Percentiles rank a stretch among this genome's conserved stretches.
These are phyloP conservation scores for Peronospora destructor DNA, from an alignment of 352 stramenopile species.

Conservation along the genomic window DNA sequence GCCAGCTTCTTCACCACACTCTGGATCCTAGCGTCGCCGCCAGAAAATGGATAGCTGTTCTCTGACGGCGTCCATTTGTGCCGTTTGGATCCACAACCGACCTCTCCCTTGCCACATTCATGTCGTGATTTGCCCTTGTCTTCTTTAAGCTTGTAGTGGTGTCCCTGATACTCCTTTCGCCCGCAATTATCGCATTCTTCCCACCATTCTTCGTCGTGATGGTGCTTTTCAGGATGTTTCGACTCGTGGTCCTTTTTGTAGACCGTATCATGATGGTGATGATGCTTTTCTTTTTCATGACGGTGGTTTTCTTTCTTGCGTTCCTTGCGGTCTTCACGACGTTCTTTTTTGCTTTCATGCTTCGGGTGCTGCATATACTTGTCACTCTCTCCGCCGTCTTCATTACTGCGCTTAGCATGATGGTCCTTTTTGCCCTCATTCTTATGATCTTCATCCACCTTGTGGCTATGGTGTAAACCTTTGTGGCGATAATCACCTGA, in stretches of 20 bases:
- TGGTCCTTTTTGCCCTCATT: conserved; percentile 1
- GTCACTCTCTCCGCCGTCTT: conserved; percentile 2
- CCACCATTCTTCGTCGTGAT: background rate
- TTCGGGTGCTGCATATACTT: conserved; percentile 4
- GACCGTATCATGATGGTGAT: conserved; percentile 4
- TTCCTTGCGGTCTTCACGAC: conserved; percentile 13
- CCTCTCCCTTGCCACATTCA: conserved; percentile 10
- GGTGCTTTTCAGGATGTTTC: conserved; percentile 3
- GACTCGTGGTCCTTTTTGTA: conserved; percentile 1
- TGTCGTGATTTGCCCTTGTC: conserved; percentile 9
- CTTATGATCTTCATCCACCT: background rate
- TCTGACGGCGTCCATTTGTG: conserved; percentile 10
- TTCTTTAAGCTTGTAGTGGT: conserved; percentile 13
- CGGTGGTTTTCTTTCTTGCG: conserved; percentile 4
- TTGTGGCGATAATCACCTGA: background rate
- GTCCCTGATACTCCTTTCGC: background rate
- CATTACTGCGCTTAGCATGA: background rate
- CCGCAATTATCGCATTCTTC: too few relatives aligned
- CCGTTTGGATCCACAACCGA: conserved; percentile 7
- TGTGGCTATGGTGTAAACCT: conserved; percentile 4
- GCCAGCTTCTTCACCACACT: conserved; percentile 24
- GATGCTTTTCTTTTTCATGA: conserved; percentile 5
- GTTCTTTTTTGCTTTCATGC: conserved; percentile 14
- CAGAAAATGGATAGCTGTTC: conserved; percentile 23
- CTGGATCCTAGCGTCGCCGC: conserved; percentile 15